Evolutionary conservation across 2,329 filamentous ascomycete genomes (phyloP), one percentile per base, ranked within the genome.

Genomic region (Lecanicillium sp.): DNA sequence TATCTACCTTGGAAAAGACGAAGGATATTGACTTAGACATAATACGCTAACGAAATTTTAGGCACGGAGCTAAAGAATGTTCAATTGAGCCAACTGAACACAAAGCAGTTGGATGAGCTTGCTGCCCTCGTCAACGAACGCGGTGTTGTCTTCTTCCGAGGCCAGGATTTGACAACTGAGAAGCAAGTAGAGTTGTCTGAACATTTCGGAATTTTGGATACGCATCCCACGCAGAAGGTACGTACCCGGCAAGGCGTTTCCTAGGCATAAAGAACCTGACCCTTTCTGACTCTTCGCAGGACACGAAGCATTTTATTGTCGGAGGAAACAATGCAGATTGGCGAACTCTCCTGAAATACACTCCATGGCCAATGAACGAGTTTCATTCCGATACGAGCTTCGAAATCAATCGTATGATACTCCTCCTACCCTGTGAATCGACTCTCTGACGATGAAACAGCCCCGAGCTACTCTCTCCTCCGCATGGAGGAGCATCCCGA

Each of bases 311-410:
- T 36, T 57, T 69, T 8, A 56, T 64, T 10, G 69, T 71, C 41
- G 56, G 59, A 19, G 68, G 65, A 2, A 70, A 62, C 44, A 56
- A 51, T 2, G 61, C 65, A 18, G 65, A 72, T 44, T 63, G 68
- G 46, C 64, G 68, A 9, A 60, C 65, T 41, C 50, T 66, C 2
- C 45, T 56, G 2, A 65, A 59, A 18, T 70, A 71, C 48, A 72
- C 68, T 1, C 66, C 66, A 1, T 71, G 66, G 64, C 62, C 62
- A 2, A 58, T 52, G 8, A 61, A 55, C 4, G 68, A 70, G 33
- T 72, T 65, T 43, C 68, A 72, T 41, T 64, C 68, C 19, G 69
- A 73, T 47, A 71, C 66, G 2, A 68, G 62, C 0, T 72, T 71
- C 44, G 68, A 72, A 48, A 59, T 70, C 42, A 71, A 72, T 43